These are phyloP conservation scores for Phytophthora boehmeriae DNA, from an alignment of 352 stramenopile genomes.

Conservation along the genomic window DNA sequence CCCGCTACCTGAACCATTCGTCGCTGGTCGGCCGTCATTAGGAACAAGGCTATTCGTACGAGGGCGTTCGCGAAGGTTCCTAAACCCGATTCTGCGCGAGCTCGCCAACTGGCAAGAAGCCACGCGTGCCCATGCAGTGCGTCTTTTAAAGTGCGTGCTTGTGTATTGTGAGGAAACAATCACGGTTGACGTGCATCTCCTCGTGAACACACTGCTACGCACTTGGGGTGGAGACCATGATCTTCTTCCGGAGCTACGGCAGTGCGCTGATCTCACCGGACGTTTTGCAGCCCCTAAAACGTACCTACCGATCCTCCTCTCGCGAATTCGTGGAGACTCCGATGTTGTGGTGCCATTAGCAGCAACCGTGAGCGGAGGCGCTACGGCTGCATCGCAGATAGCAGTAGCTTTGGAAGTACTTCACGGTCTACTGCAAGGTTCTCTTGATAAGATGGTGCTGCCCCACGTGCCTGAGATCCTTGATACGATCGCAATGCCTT, in stretches of 20 bases:
- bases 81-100: conserved; percentile 89
- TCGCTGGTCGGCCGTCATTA: conserved; percentile 74
- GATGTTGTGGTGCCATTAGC: conserved; percentile 34
- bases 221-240: conserved; percentile 46
- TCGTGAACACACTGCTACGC: conserved; percentile 75
- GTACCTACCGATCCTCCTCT: conserved; percentile 70
- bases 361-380: conserved; percentile 13
- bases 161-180: conserved; percentile 95
- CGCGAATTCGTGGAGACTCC: conserved; percentile 59
- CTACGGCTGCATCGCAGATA: conserved; percentile 30
- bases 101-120: conserved; percentile 91
- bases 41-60: conserved; percentile 93
- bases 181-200: conserved; percentile 85
- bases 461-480: conserved; percentile 64
- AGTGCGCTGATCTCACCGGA: conserved; percentile 63
- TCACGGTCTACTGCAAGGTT: conserved; percentile 53
- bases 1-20: conserved; percentile 84
- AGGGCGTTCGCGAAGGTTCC: conserved; percentile 88
- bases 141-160: conserved; percentile 90
- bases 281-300: conserved; percentile 69
- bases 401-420: conserved; percentile 56
- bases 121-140: conserved; percentile 83
- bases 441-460: conserved; percentile 60
- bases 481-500: conserved; percentile 39
- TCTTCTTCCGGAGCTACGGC: conserved; percentile 25